These are phyloP conservation scores for Whalleya microplaca DNA, from an alignment of 2,329 filamentous ascomycete genomes.

Conservation along the genomic window DNA sequence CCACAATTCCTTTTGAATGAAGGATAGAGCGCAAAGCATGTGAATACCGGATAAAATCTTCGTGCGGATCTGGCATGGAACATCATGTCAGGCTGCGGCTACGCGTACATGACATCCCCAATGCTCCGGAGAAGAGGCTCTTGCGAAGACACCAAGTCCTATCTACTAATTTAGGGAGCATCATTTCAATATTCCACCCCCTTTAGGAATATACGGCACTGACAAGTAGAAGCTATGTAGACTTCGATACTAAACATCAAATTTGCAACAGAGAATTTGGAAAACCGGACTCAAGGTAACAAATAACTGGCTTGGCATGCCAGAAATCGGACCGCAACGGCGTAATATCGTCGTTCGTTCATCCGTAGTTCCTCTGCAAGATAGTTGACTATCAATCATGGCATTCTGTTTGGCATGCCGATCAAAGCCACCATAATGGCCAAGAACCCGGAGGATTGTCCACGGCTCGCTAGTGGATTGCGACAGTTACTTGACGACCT, in stretches of 20 bases:
- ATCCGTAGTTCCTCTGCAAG: constrained; percentile 3
- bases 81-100: background rate
- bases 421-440: constrained; percentile 21
- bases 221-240: background rate
- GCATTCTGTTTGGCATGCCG: constrained; percentile 21
- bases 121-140: background rate
- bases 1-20: background rate
- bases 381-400: constrained; percentile 21
- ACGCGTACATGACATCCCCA: background rate
- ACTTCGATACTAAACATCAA: too few relatives aligned
- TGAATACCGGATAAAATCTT: background rate
- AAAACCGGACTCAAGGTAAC: too few relatives aligned
- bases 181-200: background rate
- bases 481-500: constrained; percentile 2
- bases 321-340: constrained; percentile 9
- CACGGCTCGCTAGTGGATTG: constrained; percentile 1
- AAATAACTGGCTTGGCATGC: background rate
- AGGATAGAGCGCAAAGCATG: background rate
- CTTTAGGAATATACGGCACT: background rate
- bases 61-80: background rate
- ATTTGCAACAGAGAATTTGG: too few relatives aligned
- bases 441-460: constrained; percentile 14
- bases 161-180: background rate
- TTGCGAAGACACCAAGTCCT: background rate
- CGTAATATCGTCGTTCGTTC: constrained; percentile 1